A percentile compares a stretch with the other conserved stretches of the same genome.
phyloP scores from a whole-genome alignment of 371 early-diverging fungal species.

The Mucor irregularis region DNA sequence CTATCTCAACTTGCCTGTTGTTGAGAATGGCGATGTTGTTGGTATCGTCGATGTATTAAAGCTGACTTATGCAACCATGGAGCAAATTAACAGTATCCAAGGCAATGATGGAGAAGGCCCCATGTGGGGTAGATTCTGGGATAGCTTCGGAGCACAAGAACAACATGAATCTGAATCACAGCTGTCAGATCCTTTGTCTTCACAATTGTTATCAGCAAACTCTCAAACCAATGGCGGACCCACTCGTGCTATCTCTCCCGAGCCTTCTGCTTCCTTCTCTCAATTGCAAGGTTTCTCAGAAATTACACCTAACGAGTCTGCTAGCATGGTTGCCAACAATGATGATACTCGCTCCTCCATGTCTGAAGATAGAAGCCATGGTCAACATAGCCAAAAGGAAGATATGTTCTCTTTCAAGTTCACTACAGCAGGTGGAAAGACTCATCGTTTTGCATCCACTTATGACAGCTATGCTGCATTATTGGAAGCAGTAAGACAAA shows the following conservation, averaged over 20 bases:
- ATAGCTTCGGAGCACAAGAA: conserved; percentile 45
- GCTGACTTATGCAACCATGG: conserved; percentile 76
- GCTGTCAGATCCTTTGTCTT: conserved; percentile 36
- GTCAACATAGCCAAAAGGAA: conserved; percentile 5
- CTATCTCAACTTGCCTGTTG: conserved; percentile 88
- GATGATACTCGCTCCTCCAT: conserved; percentile 49
- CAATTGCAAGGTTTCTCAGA: conserved; percentile 41
- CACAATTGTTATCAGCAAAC: conserved; percentile 21
- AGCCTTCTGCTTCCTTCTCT: conserved; percentile 39
- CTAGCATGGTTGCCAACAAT: conserved; percentile 45
- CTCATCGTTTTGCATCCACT: conserved; percentile 37
- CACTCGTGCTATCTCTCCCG: conserved; percentile 34
- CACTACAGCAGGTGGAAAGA: conserved; percentile 28
- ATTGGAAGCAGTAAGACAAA: conserved; percentile 36
- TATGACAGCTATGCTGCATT: conserved; percentile 25
- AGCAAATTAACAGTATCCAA: conserved; percentile 54
- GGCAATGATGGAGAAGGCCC: conserved; percentile 41
- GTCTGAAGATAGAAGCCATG: conserved; percentile 37
- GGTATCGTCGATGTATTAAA: conserved; percentile 91
- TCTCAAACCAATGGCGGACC: conserved; percentile 1
- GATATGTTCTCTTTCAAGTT: conserved; percentile 47
- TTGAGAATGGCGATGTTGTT: conserved; percentile 67
- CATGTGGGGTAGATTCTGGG: conserved; percentile 57
- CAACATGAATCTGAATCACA: conserved; percentile 38
- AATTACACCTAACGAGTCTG: conserved; percentile 53